phyloP scores from a whole-genome alignment of 768 basidiomycete species.

The Suillus bovinus region DNA sequence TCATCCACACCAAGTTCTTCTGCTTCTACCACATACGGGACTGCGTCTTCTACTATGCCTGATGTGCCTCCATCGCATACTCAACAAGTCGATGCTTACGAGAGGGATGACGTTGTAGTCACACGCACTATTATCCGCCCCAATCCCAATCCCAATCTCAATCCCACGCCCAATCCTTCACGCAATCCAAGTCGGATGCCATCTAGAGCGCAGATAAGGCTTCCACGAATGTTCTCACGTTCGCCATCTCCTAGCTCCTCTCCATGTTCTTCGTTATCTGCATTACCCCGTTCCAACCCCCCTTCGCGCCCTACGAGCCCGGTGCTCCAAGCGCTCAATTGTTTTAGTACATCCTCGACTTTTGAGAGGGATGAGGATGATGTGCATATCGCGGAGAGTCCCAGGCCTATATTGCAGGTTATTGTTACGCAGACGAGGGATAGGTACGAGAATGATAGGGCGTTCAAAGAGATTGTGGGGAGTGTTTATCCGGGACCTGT shows the following conservation, averaged over 20 bases:
- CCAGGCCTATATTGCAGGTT: slow-evolving; percentile 28
- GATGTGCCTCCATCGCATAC: slow-evolving; percentile 12
- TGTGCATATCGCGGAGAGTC: slow-evolving; percentile 10
- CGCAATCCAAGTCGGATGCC: neutral
- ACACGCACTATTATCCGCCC: slow-evolving; percentile 43
- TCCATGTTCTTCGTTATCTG: slow-evolving; percentile 22
- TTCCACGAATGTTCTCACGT: neutral
- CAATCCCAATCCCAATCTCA: slow-evolving; percentile 20
- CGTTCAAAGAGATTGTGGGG: slow-evolving; percentile 32
- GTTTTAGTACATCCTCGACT: slow-evolving; percentile 30
- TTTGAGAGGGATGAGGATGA: slow-evolving; percentile 36
- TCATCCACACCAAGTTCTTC: slow-evolving; percentile 4
- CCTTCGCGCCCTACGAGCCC: slow-evolving; percentile 28
- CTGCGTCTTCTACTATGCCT: slow-evolving; percentile 10
- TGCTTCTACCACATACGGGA: slow-evolving; percentile 7
- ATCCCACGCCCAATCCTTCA: slow-evolving; percentile 9
- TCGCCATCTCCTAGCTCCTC: slow-evolving; percentile 34
- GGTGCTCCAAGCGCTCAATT: slow-evolving; percentile 32
- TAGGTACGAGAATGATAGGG: slow-evolving; percentile 36
- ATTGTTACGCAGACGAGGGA: slow-evolving; percentile 36
- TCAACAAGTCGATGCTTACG: slow-evolving; percentile 25
- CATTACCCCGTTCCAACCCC: slow-evolving; percentile 20
- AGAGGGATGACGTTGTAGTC: slow-evolving; percentile 33
- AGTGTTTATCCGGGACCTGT: slow-evolving; percentile 27
- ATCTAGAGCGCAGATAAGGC: slow-evolving; percentile 10